Evolutionary conservation across 1,284 basidiomycete species (phyloP).

Genomic region (Schizopora paradoxa): DNA sequence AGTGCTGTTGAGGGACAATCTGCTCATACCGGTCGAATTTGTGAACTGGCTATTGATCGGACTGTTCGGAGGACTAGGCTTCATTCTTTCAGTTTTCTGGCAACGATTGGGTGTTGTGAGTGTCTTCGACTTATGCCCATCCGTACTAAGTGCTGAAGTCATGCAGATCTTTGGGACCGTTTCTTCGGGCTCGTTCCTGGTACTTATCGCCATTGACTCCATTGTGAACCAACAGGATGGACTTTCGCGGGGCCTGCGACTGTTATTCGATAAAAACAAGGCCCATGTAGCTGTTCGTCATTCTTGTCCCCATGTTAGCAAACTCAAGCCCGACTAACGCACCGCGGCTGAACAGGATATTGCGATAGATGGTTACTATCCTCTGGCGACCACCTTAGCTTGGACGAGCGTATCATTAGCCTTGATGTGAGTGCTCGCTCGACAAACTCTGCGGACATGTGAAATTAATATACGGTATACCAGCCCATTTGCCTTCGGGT

Average conservation of each 20-base stretch:
- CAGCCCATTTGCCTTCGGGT: too few relatives aligned
- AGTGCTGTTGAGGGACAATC: slow-evolving; percentile 41
- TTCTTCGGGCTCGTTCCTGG: slow-evolving; percentile 55
- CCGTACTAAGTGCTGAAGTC: not conserved
- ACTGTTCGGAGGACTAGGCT: slow-evolving; percentile 37
- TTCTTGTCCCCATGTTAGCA: not conserved
- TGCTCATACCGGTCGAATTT: slow-evolving; percentile 43
- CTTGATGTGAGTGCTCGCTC: slow-evolving; percentile 35
- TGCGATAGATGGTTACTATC: slow-evolving; percentile 39
- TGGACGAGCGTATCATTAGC: slow-evolving; percentile 42
- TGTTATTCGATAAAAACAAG: slow-evolving; percentile 55
- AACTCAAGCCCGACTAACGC: not conserved
- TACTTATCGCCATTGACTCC: slow-evolving; percentile 50
- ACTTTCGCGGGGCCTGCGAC: slow-evolving; percentile 56
- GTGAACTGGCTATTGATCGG: slow-evolving; percentile 50
- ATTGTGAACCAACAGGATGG: slow-evolving; percentile 51
- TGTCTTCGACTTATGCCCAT: slow-evolving; percentile 12
- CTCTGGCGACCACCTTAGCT: slow-evolving; percentile 39
- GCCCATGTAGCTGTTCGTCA: slow-evolving; percentile 48
- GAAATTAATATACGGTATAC: too few relatives aligned
- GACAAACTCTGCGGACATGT: too few relatives aligned
- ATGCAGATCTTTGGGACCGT: slow-evolving; percentile 44
- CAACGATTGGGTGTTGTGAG: slow-evolving; percentile 52
- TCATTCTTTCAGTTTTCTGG: slow-evolving; percentile 36
- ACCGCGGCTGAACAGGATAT: slow-evolving; percentile 36